Conservation (phyloP, 306 rosid genomes). For the Rosa persica region DNA sequence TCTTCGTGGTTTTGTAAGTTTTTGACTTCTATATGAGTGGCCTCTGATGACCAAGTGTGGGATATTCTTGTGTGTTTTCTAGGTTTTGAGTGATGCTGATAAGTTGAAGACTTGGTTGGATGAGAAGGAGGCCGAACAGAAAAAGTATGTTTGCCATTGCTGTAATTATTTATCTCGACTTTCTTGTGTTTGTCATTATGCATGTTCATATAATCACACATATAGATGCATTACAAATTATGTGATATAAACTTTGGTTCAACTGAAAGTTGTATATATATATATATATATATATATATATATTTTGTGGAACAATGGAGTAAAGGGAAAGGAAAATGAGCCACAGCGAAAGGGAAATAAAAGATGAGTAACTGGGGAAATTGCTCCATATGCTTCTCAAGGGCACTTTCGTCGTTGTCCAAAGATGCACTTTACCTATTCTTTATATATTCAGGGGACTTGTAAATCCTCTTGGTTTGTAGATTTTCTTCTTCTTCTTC, state of each 20-base stretch:
- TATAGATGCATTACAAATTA: neutral
- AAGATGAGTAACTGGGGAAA: neutral
- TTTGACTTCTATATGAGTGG: neutral
- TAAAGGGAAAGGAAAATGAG: neutral
- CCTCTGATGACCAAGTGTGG: slow-evolving; percentile 6
- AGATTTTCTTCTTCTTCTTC: neutral
- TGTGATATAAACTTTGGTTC: neutral
- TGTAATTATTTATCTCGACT: slow-evolving; percentile 1
- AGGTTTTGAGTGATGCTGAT: slow-evolving; percentile 64
- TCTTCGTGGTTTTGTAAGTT: neutral
- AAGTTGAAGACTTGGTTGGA: slow-evolving; percentile 77
- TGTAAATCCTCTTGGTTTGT: neutral
- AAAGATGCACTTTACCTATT: neutral
- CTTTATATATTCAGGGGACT: neutral
- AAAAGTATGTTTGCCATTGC: slow-evolving; percentile 51
- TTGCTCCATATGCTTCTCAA: neutral
- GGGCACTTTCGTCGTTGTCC: neutral
- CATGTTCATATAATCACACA: neutral
- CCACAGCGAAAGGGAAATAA: neutral
- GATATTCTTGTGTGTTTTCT: slow-evolving; percentile 24
- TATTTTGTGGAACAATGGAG: neutral
- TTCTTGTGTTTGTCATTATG: neutral
- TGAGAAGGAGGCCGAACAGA: slow-evolving; percentile 82
- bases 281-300: neutral
- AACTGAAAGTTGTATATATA: no score